A percentile compares a stretch with the other conserved stretches of the same genome.
Conservation (phyloP, 441 rosid genomes). For the Croton laevigatus region DNA sequence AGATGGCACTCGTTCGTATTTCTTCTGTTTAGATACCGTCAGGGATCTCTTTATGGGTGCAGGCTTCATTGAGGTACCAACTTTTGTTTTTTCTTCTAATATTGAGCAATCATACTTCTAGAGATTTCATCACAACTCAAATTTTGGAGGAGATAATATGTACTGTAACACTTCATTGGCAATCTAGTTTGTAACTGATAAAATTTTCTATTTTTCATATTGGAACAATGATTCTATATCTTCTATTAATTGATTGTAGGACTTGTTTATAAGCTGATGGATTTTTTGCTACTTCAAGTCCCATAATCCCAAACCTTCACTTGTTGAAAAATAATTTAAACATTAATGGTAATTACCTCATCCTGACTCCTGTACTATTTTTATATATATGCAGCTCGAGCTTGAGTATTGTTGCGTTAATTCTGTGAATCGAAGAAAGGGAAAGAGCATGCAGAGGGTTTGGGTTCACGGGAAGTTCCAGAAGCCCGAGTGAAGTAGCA, state of each 20-base stretch:
- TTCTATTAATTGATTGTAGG: background rate
- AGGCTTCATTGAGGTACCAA: conserved; percentile 72
- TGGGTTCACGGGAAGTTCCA: conserved; percentile 95
- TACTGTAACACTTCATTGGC: conserved; percentile 7
- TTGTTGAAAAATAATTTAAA: too few species aligned
- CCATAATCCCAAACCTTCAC: too few species aligned
- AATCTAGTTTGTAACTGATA: conserved; percentile 1
- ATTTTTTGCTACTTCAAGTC: too few species aligned
- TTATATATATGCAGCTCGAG: conserved; percentile 53
- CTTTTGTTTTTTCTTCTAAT: background rate
- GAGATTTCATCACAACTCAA: background rate
- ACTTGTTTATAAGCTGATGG: background rate
- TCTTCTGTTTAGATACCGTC: conserved; percentile 67
- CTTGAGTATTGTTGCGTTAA: conserved; percentile 80
- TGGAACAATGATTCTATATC: conserved; percentile 1
- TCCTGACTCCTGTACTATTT: background rate
- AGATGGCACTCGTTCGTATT: conserved; percentile 89
- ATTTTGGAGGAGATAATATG: background rate
- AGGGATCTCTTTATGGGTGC: conserved; percentile 54
- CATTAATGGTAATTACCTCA: too few species aligned
- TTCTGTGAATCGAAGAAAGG: conserved; percentile 63
- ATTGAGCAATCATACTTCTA: background rate
- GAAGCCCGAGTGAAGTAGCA: conserved; percentile 40
- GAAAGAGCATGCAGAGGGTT: conserved; percentile 71
- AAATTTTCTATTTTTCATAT: background rate